Conservation (phyloP, 306 rosid species). For the Trifolium fragiferum region DNA sequence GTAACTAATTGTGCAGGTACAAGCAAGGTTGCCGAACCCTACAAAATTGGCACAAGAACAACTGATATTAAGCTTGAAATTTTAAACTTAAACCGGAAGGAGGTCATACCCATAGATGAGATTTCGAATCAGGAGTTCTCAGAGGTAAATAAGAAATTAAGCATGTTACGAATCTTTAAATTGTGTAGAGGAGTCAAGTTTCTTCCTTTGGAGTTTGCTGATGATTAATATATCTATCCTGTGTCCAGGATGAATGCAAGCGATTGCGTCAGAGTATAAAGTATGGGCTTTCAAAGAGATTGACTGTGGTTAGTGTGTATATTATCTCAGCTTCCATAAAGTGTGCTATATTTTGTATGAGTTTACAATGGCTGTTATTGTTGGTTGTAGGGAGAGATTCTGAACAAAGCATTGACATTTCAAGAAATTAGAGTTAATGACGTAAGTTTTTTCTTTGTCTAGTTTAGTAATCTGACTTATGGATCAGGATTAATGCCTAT, state of each 20-base stretch:
- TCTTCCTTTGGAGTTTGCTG: slow-evolving; percentile 5
- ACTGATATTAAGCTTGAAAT: slow-evolving; percentile 80
- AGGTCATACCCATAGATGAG: slow-evolving; percentile 71
- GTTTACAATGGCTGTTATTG: slow-evolving; percentile 42
- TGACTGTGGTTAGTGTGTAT: slow-evolving; percentile 78
- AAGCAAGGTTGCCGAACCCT: slow-evolving; percentile 69
- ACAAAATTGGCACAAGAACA: slow-evolving; percentile 69
- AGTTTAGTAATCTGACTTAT: slow-evolving; percentile 17
- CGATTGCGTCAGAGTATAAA: slow-evolving; percentile 75
- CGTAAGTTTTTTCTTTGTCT: slow-evolving; percentile 56
- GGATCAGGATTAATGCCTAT: slow-evolving; percentile 28
- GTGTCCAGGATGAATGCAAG: slow-evolving; percentile 84
- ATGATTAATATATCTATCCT: slow-evolving; percentile 44
- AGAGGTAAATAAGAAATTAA: slow-evolving; percentile 60
- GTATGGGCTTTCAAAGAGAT: slow-evolving; percentile 76
- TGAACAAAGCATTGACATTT: slow-evolving; percentile 70
- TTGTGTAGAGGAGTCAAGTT: slow-evolving; percentile 22
- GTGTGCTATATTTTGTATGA: slow-evolving; percentile 17
- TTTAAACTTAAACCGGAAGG: slow-evolving; percentile 81
- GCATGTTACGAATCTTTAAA: slow-evolving; percentile 23
- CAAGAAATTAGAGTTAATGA: slow-evolving; percentile 76
- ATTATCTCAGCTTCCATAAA: slow-evolving; percentile 39
- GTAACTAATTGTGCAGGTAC: slow-evolving; percentile 69
- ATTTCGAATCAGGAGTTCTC: slow-evolving; percentile 87
- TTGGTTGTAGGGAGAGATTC: slow-evolving; percentile 77